phyloP scores from a whole-genome alignment of 441 rosid genomes.

The Populus trichocarpa region DNA sequence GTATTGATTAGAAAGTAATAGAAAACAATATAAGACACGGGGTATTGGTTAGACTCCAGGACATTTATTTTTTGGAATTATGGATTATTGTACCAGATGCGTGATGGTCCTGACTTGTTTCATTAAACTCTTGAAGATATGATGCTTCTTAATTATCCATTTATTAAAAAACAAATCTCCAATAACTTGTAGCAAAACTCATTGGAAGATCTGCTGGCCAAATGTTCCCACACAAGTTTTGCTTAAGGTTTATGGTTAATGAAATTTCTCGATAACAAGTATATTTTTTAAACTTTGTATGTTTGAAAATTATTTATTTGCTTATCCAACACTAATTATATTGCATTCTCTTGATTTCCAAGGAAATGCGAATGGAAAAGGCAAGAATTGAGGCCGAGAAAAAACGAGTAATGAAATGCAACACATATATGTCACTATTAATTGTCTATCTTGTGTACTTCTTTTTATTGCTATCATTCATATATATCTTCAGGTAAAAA shows the following conservation, averaged over 20 bases:
- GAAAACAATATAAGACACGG: no score
- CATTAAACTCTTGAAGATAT: no score
- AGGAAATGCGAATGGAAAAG: slow-evolving; percentile 82
- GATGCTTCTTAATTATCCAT: no score
- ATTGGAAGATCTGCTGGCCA: no score
- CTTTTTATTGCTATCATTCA: slow-evolving; percentile 1
- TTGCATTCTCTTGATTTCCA: slow-evolving; percentile 12
- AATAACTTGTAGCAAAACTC: no score
- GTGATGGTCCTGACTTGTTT: no score
- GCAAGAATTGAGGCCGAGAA: slow-evolving; percentile 92
- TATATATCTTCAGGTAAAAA: slow-evolving; percentile 64
- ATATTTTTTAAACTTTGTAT: not conserved
- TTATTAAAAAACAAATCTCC: no score
- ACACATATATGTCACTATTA: slow-evolving; percentile 3
- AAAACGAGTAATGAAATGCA: slow-evolving; percentile 54
- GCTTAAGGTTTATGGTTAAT: not conserved
- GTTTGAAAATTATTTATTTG: not conserved
- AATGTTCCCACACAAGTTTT: not conserved
- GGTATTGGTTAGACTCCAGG: no score
- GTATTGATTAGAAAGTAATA: no score
- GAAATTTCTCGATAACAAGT: not conserved
- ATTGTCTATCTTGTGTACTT: not conserved
- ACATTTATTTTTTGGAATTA: no score
- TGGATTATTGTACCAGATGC: no score
- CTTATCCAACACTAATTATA: not conserved